A percentile compares a stretch with the other conserved stretches of the same genome.
Conservation (phyloP, 2,329 filamentous ascomycete genomes). For the Colletotrichum sp. region DNA sequence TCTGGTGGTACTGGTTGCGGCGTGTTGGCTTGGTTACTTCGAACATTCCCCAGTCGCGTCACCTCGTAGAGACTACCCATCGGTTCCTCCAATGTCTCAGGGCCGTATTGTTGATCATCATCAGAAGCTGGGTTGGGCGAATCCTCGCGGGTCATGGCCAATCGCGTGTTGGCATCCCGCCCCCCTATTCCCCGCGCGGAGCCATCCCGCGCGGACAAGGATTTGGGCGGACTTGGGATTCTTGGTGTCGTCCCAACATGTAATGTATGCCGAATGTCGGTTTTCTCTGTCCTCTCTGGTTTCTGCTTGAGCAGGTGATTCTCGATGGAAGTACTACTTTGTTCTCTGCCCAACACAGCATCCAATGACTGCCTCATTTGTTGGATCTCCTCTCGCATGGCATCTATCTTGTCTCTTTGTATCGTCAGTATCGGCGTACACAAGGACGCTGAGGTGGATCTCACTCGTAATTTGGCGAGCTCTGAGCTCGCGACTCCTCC, state of each 20-base stretch:
- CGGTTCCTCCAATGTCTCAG: conserved; percentile 42
- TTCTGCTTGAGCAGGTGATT: background rate
- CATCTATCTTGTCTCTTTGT: background rate
- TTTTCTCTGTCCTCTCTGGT: fast-evolving
- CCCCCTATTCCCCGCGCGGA: background rate
- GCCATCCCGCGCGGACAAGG: background rate
- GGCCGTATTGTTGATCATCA: conserved; percentile 24
- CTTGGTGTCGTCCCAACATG: background rate
- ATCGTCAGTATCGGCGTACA: background rate
- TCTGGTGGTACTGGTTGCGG: background rate
- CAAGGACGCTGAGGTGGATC: no score
- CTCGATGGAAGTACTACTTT: fast-evolving
- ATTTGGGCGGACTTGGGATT: background rate
- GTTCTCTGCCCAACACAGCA: background rate
- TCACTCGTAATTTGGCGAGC: background rate
- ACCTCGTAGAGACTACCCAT: conserved; percentile 61
- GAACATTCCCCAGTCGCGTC: conserved; percentile 47
- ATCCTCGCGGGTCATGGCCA: background rate
- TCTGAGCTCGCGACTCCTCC: background rate
- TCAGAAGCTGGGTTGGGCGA: background rate
- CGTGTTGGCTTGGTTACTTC: conserved; percentile 21
- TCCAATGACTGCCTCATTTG: background rate
- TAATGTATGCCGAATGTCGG: background rate
- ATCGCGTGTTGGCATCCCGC: background rate
- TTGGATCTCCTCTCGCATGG: background rate